Base-by-base conservation (phyloP, 768 basidiomycete species). In the Boletus vinaceobasis region DNA sequence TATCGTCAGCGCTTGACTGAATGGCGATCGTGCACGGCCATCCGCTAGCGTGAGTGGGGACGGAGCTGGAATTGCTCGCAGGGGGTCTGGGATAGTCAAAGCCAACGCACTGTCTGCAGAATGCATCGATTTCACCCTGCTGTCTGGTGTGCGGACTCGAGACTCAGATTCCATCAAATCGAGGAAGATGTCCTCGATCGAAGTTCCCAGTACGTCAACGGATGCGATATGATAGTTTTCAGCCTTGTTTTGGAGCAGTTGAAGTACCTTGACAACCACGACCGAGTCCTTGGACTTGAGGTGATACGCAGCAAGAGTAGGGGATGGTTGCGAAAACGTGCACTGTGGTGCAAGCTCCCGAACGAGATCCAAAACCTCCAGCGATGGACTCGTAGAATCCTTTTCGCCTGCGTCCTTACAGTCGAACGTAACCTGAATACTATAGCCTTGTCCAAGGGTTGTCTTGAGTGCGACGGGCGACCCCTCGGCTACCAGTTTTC, bases 101-200 rank as follows among this genome's bases (percentile, higher is more conserved):
- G 32, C 29, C 17, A 50, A 48, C 5, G 48, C 14, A 9, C 15
- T 39, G 15, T 50, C 55, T 26, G 48, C 32, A 23, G 57, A 64
- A 19, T 52, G 44, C 33, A 61, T 55, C 17, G 59, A 64, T 40
- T 64, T 60, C 14, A 65, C 57, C 3, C 56, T 58, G 14, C 75
- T 70, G 27, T 78, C 71, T 15, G 33, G 43, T 2, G 44, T 61
- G 23, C 39, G 52, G 1, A 14, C 27, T 35, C n/a, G 53, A 29
- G 17, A 43, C 49, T 67, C 63, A 4, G 77, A 73, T 44, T 69
- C 69, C 87, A 90, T 89, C 17, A 93, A 70, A 38, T 79, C 77
- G 19, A 93, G 76, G 73, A 93, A 92, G 43, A 93, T 87, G 53
- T 90, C 87, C 67, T 93, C 90, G 38, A 93, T 85, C 8, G 87